A percentile compares a stretch with the other conserved stretches of the same genome.
Evolutionary conservation across 208 protist genomes (phyloP).

Genomic region (Trypanosoma congolense): DNA sequence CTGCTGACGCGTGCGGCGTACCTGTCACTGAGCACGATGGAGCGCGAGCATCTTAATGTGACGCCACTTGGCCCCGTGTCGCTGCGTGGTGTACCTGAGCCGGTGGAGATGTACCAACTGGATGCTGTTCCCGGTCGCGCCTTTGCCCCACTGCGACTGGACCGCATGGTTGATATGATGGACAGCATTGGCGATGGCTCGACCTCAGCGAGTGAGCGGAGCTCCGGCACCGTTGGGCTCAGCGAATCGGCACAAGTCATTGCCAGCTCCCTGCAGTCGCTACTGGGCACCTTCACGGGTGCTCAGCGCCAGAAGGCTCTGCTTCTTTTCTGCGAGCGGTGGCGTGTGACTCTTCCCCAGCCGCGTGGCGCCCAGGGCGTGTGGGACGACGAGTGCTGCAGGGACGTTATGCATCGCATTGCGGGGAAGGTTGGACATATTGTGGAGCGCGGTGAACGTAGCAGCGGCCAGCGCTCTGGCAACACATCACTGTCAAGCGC

Average conservation of each 20-base stretch:
- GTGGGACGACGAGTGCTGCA: background rate
- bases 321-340: background rate
- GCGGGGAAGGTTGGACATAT: background rate
- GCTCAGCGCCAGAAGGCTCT: background rate
- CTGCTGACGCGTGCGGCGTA: conserved; percentile 1
- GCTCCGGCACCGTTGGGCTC: background rate
- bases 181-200: background rate
- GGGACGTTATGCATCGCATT: background rate
- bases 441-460: background rate
- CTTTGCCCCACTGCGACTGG: conserved; percentile 32
- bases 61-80: conserved; percentile 22
- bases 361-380: background rate
- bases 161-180: conserved; percentile 3
- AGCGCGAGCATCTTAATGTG: conserved; percentile 15
- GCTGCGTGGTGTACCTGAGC: conserved; percentile 41
- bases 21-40: conserved; percentile 36
- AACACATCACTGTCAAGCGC: background rate
- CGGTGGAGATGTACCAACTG: conserved; percentile 50
- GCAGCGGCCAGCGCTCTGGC: background rate
- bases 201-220: background rate
- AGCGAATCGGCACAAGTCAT: background rate
- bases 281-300: background rate
- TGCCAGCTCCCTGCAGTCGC: background rate
- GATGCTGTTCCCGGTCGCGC: conserved; percentile 30
- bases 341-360: background rate